Evolutionary conservation across 768 basidiomycete genomes (phyloP), one percentile per base, ranked within the genome.

Genomic region (Lentinus tigrinus): DNA sequence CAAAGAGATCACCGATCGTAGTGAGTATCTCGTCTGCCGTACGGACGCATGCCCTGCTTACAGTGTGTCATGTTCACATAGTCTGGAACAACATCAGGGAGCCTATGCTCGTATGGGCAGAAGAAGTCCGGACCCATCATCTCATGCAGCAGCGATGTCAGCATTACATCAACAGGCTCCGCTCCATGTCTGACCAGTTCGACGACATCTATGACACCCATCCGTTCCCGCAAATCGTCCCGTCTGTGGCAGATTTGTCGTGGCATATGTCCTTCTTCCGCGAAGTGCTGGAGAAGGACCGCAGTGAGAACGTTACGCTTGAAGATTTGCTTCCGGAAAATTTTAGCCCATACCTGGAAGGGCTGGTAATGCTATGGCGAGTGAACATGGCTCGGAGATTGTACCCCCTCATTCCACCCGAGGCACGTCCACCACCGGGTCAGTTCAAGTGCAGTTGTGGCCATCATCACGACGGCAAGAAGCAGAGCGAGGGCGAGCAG

Each of bases 31-130:
- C 34, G 4, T 19, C 10, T 21, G 4, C 26, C n/a, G 26, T n/a
- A n/a, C n/a, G n/a, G n/a, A n/a, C n/a, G n/a, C n/a, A n/a, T n/a
- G n/a, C 1, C 2, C 21, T 17, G n/a, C 17, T 17, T 13, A 3
- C 46, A 6, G 14, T 34, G 1, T 31, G 11, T 7, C 31, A 7
- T 31, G 31, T 31, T 31, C 31, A 24, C 17, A 37, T 27, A 58
- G 58, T 59, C 21, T 59, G 58, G 58, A 59, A 59, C 47, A 59
- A 59, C 40, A 59, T 59, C 52, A 54, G 40, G 34, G 47, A 40
- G 10, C n/a, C 58, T 23, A 59, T 59, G 52, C 7, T 59, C 44
- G 52, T 47, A 16, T 54, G 47, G 39, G 52, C 52, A 6, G 19
- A 43, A 19, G 39, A 42, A 14, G 52, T 42, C 46, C 58, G 58